phyloP scores from a whole-genome alignment of 768 basidiomycete species.

The Suillus variegatus region DNA sequence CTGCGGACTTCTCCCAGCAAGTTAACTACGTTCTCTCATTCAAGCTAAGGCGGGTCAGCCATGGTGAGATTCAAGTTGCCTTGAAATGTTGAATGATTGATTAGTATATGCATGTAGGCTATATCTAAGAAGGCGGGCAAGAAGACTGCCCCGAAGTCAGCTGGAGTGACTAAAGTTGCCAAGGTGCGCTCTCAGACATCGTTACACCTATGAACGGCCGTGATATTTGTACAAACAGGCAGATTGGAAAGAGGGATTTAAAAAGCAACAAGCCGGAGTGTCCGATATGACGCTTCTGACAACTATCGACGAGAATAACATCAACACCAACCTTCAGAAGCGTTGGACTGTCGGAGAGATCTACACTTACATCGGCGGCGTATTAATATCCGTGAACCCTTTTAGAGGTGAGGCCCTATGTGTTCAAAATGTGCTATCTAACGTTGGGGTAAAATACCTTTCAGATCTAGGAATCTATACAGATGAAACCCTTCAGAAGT shows the following conservation, averaged over 20 bases:
- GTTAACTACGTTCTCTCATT: conserved; percentile 2
- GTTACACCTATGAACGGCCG: conserved; percentile 8
- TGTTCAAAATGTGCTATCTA: background rate
- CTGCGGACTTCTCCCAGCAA: conserved; percentile 5
- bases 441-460: conserved; percentile 12
- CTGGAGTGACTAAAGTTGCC: conserved; percentile 61
- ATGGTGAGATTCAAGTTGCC: conserved; percentile 2
- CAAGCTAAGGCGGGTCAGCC: background rate
- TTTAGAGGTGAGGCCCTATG: conserved; percentile 67
- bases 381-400: conserved; percentile 98
- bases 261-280: conserved; percentile 98
- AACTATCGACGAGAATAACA: conserved; percentile 94
- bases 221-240: conserved; percentile 54
- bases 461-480: conserved; percentile 97
- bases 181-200: conserved; percentile 53
- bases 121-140: conserved; percentile 90
- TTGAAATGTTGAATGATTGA: conserved; percentile 1
- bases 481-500: conserved; percentile 80
- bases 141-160: conserved; percentile 71
- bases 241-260: conserved; percentile 99
- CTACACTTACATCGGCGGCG: conserved; percentile 98
- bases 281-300: conserved; percentile 98
- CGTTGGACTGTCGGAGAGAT: conserved; percentile 95
- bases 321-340: conserved; percentile 98
- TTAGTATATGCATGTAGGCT: conserved; percentile 49